These are phyloP conservation scores for Yamadazyma kitorensis DNA, from an alignment of 805 yeast genomes.

Conservation along the genomic window DNA sequence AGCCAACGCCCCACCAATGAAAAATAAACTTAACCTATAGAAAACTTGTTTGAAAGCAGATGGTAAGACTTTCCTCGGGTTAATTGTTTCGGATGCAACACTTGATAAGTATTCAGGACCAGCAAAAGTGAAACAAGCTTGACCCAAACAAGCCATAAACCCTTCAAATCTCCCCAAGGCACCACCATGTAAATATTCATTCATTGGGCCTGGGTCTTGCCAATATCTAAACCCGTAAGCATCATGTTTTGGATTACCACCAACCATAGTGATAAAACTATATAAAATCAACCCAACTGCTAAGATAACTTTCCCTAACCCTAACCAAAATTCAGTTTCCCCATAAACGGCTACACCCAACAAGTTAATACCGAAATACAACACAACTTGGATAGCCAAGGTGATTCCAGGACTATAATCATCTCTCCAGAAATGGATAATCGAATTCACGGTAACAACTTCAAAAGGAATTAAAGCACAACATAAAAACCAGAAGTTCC, in stretches of 20 bases:
- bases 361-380: slow-evolving; percentile 63
- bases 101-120: slow-evolving; percentile 86
- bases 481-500: slow-evolving; percentile 76
- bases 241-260: slow-evolving; percentile 74
- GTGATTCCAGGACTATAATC: slow-evolving; percentile 73
- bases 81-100: slow-evolving; percentile 78
- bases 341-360: slow-evolving; percentile 78
- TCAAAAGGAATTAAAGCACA: slow-evolving; percentile 82
- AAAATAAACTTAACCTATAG: slow-evolving; percentile 62
- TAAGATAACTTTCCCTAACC: slow-evolving; percentile 63
- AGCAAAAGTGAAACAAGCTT: slow-evolving; percentile 76
- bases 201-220: slow-evolving; percentile 40
- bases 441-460: slow-evolving; percentile 74
- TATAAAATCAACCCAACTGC: slow-evolving; percentile 74
- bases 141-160: slow-evolving; percentile 62
- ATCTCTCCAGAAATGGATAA: slow-evolving; percentile 78
- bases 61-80: slow-evolving; percentile 74
- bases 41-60: slow-evolving; percentile 76
- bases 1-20: slow-evolving; percentile 70
- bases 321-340: slow-evolving; percentile 76
- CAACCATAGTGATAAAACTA: slow-evolving; percentile 80
- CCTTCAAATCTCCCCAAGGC: slow-evolving; percentile 67
- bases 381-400: slow-evolving; percentile 58
- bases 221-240: slow-evolving; percentile 50
- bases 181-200: slow-evolving; percentile 39